Evolutionary conservation across 164 flowering plant genomes (phyloP).

Genomic region (Chloranthus sessilifolius): DNA sequence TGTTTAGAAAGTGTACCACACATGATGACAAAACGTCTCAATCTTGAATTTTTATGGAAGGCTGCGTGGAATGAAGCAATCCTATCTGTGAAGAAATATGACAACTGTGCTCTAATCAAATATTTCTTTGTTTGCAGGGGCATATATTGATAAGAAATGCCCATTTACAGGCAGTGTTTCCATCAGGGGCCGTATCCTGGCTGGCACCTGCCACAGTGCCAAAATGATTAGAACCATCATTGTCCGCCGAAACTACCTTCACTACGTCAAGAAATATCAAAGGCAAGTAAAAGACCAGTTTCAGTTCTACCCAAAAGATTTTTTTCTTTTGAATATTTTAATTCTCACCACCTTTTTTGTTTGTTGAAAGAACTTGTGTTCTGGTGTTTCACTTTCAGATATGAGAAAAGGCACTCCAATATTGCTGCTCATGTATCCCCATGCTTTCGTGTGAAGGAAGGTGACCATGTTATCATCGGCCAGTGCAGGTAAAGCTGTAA

Average conservation of each 20-base stretch:
- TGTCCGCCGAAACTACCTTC: conserved; percentile 35
- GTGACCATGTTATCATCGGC: conserved; percentile 23
- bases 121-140: conserved; percentile 16
- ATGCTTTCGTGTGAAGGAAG: conserved; percentile 28
- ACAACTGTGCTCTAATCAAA: too few species aligned
- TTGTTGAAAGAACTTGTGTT: too few species aligned
- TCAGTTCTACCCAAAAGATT: too few species aligned
- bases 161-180: conserved; percentile 28
- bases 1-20: too few species aligned
- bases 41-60: too few species aligned
- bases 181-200: conserved; percentile 32
- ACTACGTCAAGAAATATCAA: conserved; percentile 40
- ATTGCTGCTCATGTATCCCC: conserved; percentile 24
- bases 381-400: conserved; percentile 19
- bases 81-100: too few species aligned
- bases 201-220: conserved; percentile 30
- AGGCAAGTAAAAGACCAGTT: conserved; percentile 15
- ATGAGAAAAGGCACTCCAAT: conserved; percentile 27
- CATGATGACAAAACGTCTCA: too few species aligned
- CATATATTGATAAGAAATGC: conserved; percentile 28
- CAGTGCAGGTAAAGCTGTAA: conserved; percentile 25
- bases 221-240: conserved; percentile 36
- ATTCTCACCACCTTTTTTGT: neutral
- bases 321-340: neutral
- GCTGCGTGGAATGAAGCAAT: too few species aligned